Evolutionary conservation across 345 rosid species (phyloP).

Genomic region (Arabidopsis thaliana): TAIR10.1 NC_003071.7:17805501-17806000

Average conservation of each 20-base stretch:
- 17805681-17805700: background rate
- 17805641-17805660: constrained; percentile 79
- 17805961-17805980: constrained; percentile 54
- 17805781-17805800: constrained; percentile 72
- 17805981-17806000: constrained; percentile 40
- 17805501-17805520: constrained; percentile 39
- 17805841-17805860: constrained; percentile 58
- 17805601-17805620: constrained; percentile 93
- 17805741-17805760: constrained; percentile 39
- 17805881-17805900: constrained; percentile 55
- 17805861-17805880: constrained; percentile 53
- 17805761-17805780: constrained; percentile 85
- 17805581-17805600: constrained; percentile 85
- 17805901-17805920: constrained; percentile 54
- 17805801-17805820: constrained; percentile 65
- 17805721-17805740: background rate
- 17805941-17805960: constrained; percentile 78
- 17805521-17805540: constrained; percentile 47
- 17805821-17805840: constrained; percentile 82
- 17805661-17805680: constrained; percentile 68
- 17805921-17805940: constrained; percentile 35
- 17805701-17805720: background rate
- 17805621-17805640: constrained; percentile 91
- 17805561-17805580: constrained; percentile 82
- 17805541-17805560: constrained; percentile 42